Conservation (phyloP, 306 rosid genomes). For the Cucurbita ficifolia region DNA sequence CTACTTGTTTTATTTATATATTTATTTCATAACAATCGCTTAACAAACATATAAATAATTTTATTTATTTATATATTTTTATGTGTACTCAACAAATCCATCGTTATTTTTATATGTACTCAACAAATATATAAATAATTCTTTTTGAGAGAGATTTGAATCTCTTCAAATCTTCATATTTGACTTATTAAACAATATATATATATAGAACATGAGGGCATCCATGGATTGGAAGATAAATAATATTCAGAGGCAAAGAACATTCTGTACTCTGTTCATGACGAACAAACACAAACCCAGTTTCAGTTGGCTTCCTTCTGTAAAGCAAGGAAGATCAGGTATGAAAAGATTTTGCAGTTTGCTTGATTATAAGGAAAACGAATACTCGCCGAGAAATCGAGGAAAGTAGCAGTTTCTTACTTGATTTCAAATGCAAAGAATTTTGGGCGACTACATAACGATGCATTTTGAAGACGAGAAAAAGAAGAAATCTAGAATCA, state of each 20-base stretch:
- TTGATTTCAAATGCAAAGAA: neutral
- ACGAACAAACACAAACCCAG: neutral
- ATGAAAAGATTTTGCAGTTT: neutral
- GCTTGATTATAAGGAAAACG: neutral
- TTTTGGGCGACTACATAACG: neutral
- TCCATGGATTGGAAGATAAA: neutral
- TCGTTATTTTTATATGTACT: no score
- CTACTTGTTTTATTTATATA: no score
- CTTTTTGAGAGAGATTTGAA: no score
- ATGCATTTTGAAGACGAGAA: neutral
- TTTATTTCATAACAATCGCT: no score
- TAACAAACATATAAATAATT: no score
- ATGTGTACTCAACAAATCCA: no score
- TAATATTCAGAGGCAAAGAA: neutral
- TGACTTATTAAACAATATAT: no score
- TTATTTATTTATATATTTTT: no score
- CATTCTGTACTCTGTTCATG: neutral
- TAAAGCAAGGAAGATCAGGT: neutral
- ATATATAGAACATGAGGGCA: neutral
- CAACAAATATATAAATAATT: no score
- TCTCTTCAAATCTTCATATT: no score
- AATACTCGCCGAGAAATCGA: neutral
- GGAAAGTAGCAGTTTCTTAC: neutral
- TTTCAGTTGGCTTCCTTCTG: neutral
- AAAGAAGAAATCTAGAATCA: neutral